Base-by-base conservation (phyloP, 305 asterid species). In the Solanum aculeatissimum region DNA sequence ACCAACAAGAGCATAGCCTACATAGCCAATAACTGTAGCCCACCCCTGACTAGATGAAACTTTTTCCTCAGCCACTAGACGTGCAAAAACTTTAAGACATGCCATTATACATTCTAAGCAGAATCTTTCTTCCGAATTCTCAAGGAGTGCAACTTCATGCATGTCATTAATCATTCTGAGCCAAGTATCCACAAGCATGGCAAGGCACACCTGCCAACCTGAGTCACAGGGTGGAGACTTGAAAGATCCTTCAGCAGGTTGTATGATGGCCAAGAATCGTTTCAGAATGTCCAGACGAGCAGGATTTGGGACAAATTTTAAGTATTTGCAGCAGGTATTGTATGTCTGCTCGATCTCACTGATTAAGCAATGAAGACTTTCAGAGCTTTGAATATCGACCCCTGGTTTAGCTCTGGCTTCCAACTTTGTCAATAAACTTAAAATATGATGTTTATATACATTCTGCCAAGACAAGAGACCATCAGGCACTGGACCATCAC, bases 111-210 rank as follows among this genome's bases (percentile, higher is more conserved):
- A 91, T 85, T 87, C 91, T 15, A 97, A 93, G 87, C 75, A 87
- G 84, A 93, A 89, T 58, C 85, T 89, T 87, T 89, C 90, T 53
- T 85, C 86, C 10, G 89, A 90, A 86, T 63, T 82, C 72, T 87
- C 87, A 62, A 47, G 82, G 23, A 85, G 74, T 78, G 85, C 84
- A 81, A 93, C 87, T 86, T 91, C 92, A 88, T 89, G 92, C 90
- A 92, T 85, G 83, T 95, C 98, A 84, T 86, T 90, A 91, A 93
- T 88, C 87, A 95, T 83, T 89, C 92, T 88, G 81, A 97, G 88
- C 99, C 98, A 97, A 89, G 92, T 89, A 84, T 86, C 90, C 86
- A 97, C 87, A 77, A 97, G 93, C 92, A 88, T 91, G 86, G 92
- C 84, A 23, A 92, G 93, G 89, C 92, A 89, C 85, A 87, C 96